Base-by-base conservation (phyloP, 495 filamentous ascomycete species). In the Xylaria longipes region DNA sequence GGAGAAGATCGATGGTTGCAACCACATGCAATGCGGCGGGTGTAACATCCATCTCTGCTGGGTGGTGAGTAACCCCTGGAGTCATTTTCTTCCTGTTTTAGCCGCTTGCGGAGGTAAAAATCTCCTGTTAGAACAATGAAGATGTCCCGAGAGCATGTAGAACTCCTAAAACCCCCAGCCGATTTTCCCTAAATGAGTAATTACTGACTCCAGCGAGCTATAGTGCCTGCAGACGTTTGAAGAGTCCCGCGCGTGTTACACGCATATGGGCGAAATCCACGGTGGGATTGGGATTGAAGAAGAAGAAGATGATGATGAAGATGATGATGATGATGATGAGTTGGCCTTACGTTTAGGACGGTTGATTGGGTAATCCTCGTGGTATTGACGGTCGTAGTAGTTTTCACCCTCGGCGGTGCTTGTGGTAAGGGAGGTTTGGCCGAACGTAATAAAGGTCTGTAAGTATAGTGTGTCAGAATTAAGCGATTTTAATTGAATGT, bases 1-100 rank as follows among this genome's bases (percentile, higher is more conserved):
- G 0, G 61, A 63, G 61, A 70, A 69, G 25, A 69, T 29, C 5
- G 75, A 73, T 1, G 78, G 78, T 1, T 80, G 77, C 45, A 71
- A 80, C 65, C 73, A 79, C 41, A 68, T 80, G 46, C 71, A 69
- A 0, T 80, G 78, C 37, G 54, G 60, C 22, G 78, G 73, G 22
- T 80, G 78, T n/a, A 8, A 48, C 11, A 39, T 72, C 1, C 76
- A 78, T 45, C 71, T 80, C 35, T 80, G 78, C 50, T 80, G 78
- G 78, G 68, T 62, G n/a, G n/a, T n/a, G n/a, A n/a, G n/a, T n/a
- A n/a, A n/a, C n/a, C n/a, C n/a, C n/a, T n/a, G n/a, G n/a, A n/a
- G n/a, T n/a, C n/a, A n/a, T n/a, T n/a, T n/a, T n/a, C n/a, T n/a
- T n/a, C n/a, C n/a, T n/a, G n/a, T n/a, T n/a, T n/a, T n/a, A n/a